Evolutionary conservation across 2,329 filamentous ascomycete species (phyloP).

Genomic region (Talaromyces sp.): DNA sequence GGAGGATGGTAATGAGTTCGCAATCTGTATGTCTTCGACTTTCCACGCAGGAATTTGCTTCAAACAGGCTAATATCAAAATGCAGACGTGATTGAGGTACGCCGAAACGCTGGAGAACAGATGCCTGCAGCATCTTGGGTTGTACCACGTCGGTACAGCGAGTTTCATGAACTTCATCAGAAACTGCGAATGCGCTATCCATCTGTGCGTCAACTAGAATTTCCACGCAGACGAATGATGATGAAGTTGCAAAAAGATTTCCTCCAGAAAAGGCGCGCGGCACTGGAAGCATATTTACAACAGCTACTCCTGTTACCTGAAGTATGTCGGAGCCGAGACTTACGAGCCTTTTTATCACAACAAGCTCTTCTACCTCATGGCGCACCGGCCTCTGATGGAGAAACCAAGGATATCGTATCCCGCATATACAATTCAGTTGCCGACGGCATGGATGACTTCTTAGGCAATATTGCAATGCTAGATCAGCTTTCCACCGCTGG

Average conservation of each 20-base stretch:
- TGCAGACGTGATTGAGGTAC: slow-evolving; percentile 78
- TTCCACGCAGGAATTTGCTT: background rate
- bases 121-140: slow-evolving; percentile 96
- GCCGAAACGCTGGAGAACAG: slow-evolving; percentile 82
- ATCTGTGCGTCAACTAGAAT: slow-evolving; percentile 82
- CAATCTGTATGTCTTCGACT: slow-evolving; percentile 59
- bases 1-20: slow-evolving; percentile 87
- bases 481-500: slow-evolving; percentile 91
- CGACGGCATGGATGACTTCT: slow-evolving; percentile 95
- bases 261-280: slow-evolving; percentile 76
- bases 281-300: slow-evolving; percentile 77
- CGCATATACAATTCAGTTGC: slow-evolving; percentile 94
- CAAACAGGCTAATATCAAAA: background rate
- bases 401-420: slow-evolving; percentile 76
- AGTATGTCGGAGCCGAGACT: slow-evolving; percentile 86
- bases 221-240: slow-evolving; percentile 84
- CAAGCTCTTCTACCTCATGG: slow-evolving; percentile 68
- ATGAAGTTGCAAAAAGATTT: slow-evolving; percentile 98
- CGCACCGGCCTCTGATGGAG: slow-evolving; percentile 58
- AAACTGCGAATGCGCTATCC: slow-evolving; percentile 78
- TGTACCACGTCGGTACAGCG: slow-evolving; percentile 87
- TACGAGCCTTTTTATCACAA: slow-evolving; percentile 86
- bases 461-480: slow-evolving; percentile 91
- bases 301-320: slow-evolving; percentile 81
- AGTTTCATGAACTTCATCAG: slow-evolving; percentile 94